Percentiles rank a stretch among this genome's conserved stretches.
phyloP scores from a whole-genome alignment of 305 asterid genomes.

The Plantago coronopus region DNA sequence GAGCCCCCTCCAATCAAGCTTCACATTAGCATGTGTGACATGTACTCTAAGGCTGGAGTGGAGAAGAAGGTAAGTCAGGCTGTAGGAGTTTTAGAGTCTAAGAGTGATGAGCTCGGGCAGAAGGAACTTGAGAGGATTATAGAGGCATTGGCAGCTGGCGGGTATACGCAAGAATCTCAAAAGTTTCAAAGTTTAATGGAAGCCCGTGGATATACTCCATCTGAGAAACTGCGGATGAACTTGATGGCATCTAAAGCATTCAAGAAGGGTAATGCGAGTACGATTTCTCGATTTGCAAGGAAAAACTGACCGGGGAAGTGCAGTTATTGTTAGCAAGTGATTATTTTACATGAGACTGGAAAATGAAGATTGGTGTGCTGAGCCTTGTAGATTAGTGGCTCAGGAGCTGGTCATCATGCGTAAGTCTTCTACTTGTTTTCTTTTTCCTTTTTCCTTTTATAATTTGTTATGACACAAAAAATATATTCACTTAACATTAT shows the following conservation, averaged over 20 bases:
- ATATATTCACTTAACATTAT: no score
- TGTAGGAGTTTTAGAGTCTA: slow-evolving; percentile 72
- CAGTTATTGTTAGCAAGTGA: no score
- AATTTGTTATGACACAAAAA: no score
- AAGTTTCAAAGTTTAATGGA: slow-evolving; percentile 53
- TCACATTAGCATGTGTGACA: slow-evolving; percentile 69
- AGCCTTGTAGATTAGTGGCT: no score
- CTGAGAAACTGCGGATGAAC: slow-evolving; percentile 20
- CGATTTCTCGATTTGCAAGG: slow-evolving; percentile 14
- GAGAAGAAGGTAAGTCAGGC: slow-evolving; percentile 83
- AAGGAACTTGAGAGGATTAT: slow-evolving; percentile 61
- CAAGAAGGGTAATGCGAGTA: slow-evolving; percentile 21
- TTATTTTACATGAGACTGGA: no score
- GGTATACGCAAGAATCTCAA: slow-evolving; percentile 57
- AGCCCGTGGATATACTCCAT: slow-evolving; percentile 40
- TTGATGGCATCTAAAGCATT: slow-evolving; percentile 21
- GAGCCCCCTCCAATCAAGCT: slow-evolving; percentile 71
- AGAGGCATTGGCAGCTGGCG: slow-evolving; percentile 44
- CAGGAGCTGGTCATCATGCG: no score
- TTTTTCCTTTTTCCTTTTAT: no score
- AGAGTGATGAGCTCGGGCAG: slow-evolving; percentile 48
- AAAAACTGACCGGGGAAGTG: slow-evolving; percentile 8
- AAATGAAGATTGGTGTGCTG: no score
- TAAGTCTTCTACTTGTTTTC: no score
- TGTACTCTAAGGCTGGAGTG: slow-evolving; percentile 52